These are phyloP conservation scores for Anaeromyces robustus DNA, from an alignment of 192 early-diverging fungal genomes.

Conservation along the genomic window DNA sequence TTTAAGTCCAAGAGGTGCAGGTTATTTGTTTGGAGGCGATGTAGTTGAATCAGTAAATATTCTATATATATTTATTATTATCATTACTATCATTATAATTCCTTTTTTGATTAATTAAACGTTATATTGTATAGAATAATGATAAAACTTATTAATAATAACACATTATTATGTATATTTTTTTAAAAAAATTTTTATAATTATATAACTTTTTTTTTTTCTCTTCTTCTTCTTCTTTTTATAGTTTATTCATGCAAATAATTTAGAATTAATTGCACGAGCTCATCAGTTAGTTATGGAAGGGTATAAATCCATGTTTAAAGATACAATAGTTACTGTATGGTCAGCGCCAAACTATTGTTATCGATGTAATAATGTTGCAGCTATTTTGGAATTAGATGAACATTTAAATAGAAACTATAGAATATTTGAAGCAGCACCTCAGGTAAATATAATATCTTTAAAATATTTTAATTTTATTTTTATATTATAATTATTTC, in stretches of 20 bases:
- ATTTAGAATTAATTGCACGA: constrained; percentile 41
- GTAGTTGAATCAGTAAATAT: constrained; percentile 56
- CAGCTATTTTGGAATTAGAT: constrained; percentile 88
- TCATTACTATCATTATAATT: too few relatives aligned
- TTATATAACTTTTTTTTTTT: too few relatives aligned
- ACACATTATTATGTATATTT: too few relatives aligned
- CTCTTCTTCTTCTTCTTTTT: neutral
- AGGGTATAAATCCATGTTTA: constrained; percentile 89
- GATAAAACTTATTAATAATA: too few relatives aligned
- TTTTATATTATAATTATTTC: too few relatives aligned
- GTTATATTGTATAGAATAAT: too few relatives aligned
- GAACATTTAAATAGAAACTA: constrained; percentile 74
- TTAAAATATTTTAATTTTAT: too few relatives aligned
- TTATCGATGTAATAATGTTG: constrained; percentile 95
- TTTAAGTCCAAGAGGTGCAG: constrained; percentile 87
- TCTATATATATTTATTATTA: too few relatives aligned
- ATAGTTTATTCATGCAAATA: constrained; percentile 40
- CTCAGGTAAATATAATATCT: constrained; percentile 42
- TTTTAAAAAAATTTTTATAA: too few relatives aligned
- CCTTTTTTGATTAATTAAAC: too few relatives aligned
- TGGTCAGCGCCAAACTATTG: constrained; percentile 99
- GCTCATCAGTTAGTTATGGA: constrained; percentile 7
- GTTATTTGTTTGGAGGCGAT: constrained; percentile 94
- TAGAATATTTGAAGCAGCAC: constrained; percentile 86
- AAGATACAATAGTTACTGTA: constrained; percentile 87